phyloP scores from a whole-genome alignment of 306 rosid genomes.

The Glycyrrhiza uralensis region DNA sequence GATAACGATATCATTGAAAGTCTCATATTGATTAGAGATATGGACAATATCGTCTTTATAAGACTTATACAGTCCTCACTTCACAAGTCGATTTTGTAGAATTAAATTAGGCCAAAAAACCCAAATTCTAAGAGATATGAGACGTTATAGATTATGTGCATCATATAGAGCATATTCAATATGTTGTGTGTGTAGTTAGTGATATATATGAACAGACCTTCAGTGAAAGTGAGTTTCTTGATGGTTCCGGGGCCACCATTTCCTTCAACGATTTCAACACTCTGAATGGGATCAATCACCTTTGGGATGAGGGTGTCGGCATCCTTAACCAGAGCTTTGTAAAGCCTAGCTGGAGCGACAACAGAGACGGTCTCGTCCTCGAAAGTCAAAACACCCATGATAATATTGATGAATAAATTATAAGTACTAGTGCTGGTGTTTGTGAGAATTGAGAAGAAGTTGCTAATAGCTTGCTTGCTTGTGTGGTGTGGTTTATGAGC shows the following conservation, averaged over 20 bases:
- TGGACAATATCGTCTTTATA: too few relatives aligned
- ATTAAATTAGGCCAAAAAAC: too few relatives aligned
- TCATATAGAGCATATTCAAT: too few relatives aligned
- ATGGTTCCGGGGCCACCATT: constrained; percentile 38
- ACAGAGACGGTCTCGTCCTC: constrained; percentile 17
- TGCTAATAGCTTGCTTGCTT: background rate
- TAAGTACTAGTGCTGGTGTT: background rate
- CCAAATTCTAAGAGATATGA: too few relatives aligned
- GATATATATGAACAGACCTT: too few relatives aligned
- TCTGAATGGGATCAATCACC: background rate
- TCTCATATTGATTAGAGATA: too few relatives aligned
- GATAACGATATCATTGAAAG: too few relatives aligned
- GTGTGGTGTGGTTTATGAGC: background rate
- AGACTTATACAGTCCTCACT: too few relatives aligned
- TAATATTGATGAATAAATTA: constrained; percentile 1
- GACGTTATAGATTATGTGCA: too few relatives aligned
- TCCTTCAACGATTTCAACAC: constrained; percentile 31
- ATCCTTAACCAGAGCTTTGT: constrained; percentile 26
- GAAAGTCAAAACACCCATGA: constrained; percentile 33
- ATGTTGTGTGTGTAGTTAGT: too few relatives aligned
- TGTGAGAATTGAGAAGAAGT: background rate
- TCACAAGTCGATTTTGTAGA: too few relatives aligned
- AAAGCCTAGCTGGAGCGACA: constrained; percentile 24
- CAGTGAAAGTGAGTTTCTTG: constrained; percentile 35
- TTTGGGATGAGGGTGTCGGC: constrained; percentile 17